Percentiles rank a stretch among this genome's conserved stretches.
phyloP scores from a whole-genome alignment of 2,329 filamentous ascomycete genomes.

The Triangularia setosa region DNA sequence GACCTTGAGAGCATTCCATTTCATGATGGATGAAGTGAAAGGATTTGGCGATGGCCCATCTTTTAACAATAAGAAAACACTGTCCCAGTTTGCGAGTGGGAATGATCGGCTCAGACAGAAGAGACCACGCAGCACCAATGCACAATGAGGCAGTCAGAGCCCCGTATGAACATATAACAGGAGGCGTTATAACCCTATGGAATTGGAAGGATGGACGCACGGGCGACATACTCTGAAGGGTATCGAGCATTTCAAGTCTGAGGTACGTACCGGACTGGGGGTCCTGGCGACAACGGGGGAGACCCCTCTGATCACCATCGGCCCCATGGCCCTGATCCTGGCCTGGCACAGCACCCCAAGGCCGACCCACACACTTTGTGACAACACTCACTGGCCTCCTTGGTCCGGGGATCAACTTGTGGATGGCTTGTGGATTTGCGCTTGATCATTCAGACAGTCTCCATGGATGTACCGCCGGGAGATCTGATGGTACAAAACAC shows the following conservation, averaged over 20 bases:
- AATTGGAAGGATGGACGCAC: conserved; percentile 28
- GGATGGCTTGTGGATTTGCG: conserved; percentile 41
- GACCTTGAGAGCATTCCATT: background rate
- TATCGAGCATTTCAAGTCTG: conserved; percentile 10
- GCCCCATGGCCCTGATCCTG: conserved; percentile 35
- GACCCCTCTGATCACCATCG: conserved; percentile 29
- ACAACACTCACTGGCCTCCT: conserved; percentile 43
- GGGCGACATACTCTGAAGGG: conserved; percentile 27
- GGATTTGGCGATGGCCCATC: background rate
- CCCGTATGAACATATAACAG: conserved; percentile 34
- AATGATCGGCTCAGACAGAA: conserved; percentile 24
- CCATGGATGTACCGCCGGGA: conserved; percentile 37
- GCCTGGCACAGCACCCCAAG: conserved; percentile 33
- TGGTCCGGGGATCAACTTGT: conserved; percentile 42
- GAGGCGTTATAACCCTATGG: conserved; percentile 37
- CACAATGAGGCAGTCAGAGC: conserved; percentile 34
- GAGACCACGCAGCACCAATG: conserved; percentile 21
- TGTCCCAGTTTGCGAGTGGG: conserved; percentile 19
- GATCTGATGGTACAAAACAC: conserved; percentile 40
- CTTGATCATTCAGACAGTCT: conserved; percentile 45
- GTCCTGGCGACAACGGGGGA: conserved; percentile 19
- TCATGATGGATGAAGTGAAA: background rate
- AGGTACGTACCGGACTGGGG: conserved; percentile 10
- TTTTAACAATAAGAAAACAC: background rate
- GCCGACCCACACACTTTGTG: conserved; percentile 53